Evolutionary conservation across 305 asterid species (phyloP), one percentile per base, ranked within the genome.

Genomic region (Fraxinus nigra): DNA sequence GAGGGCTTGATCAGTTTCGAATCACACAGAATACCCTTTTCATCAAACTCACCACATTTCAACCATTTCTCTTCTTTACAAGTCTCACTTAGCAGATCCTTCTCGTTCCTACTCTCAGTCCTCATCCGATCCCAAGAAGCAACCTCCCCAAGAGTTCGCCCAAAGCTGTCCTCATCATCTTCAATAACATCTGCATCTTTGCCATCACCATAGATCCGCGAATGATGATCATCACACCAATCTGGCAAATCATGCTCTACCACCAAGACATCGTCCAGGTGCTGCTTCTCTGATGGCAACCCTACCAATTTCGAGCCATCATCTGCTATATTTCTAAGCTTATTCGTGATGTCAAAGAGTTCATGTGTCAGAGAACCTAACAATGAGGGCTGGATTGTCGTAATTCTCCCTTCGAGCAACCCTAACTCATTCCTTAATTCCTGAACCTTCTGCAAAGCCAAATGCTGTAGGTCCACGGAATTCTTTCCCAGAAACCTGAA

Each of bases 121-220:
- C 98, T 88, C 91, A 95, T 89, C 85, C 86, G 95, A 86, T 89
- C 98, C 99, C 98, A 94, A 37, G 97, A 90, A 84, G 95, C 97
- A 88, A 96, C 98, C 86, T 96, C 99, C 77, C 97, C 98, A 34
- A 96, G 97, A 9, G 99, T 90, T 87, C 98, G 90, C 78, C 95
- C 98, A 75, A 96, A 94, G 86, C 98, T 93, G 88, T 94, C 99
- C 86, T 93, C 99, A 67, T 96, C 99, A 63, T 96, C 99, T 82
- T 93, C 99, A 35, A 96, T 91, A 59, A 88, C 90, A 85, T 94
- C 98, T 51, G 93, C 92, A 84, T 92, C 97, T 88, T 95, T 92
- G 7, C 97, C 97, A 83, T 92, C 97, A 14, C 94, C 97, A 77
- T 91, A 95, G 32, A 93, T 89, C 89, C 92, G 88, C 16, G 89